These are phyloP conservation scores for Hymenoscyphus albidus DNA, from an alignment of 2,329 filamentous ascomycete species.

Conservation along the genomic window DNA sequence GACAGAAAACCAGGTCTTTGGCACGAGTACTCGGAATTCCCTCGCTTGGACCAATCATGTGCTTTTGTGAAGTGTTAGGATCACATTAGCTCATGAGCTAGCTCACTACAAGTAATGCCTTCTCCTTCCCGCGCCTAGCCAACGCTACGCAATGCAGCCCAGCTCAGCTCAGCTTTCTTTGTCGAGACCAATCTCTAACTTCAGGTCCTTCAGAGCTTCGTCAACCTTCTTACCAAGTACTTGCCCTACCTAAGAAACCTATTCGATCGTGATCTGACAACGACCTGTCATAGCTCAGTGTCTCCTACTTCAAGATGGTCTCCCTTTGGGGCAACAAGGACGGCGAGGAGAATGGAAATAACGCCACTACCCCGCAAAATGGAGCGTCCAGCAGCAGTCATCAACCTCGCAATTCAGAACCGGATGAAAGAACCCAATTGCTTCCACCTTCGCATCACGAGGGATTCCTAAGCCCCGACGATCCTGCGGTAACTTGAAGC, in stretches of 20 bases:
- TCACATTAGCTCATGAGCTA: neutral
- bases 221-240: neutral
- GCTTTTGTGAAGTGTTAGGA: neutral
- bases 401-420: conserved; percentile 39
- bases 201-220: neutral
- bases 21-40: neutral
- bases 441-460: conserved; percentile 30
- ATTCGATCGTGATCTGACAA: neutral
- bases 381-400: conserved; percentile 25
- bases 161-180: neutral
- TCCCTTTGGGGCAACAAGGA: conserved; percentile 54
- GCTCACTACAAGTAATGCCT: neutral
- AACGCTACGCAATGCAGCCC: too few species aligned
- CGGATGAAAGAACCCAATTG: conserved; percentile 52
- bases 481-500: conserved; percentile 63
- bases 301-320: conserved; percentile 37
- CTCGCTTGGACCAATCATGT: neutral
- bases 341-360: conserved; percentile 33
- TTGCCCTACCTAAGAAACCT: neutral
- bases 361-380: conserved; percentile 14
- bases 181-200: neutral
- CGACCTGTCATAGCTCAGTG: neutral
- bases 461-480: conserved; percentile 69
- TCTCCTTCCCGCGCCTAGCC: neutral
- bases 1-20: neutral